phyloP scores from a whole-genome alignment of 768 basidiomycete species.

The Rubroboletus pulcherrimus region DNA sequence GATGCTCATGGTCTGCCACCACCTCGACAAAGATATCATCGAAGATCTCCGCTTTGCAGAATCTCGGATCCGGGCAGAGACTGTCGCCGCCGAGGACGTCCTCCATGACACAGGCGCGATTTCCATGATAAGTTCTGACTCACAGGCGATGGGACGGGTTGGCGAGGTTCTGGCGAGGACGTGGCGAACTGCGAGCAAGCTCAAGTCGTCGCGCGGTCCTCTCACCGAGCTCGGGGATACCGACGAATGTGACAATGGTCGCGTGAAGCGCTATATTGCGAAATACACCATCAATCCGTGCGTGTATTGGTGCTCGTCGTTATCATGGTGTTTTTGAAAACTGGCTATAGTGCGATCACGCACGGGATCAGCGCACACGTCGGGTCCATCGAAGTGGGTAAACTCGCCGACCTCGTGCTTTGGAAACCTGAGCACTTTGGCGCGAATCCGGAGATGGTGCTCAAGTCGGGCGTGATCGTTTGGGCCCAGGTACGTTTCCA shows the following conservation, averaged over 20 bases:
- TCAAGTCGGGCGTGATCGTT: slow-evolving; percentile 92
- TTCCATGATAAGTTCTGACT: slow-evolving; percentile 94
- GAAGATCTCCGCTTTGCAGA: slow-evolving; percentile 97
- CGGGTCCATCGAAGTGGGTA: slow-evolving; percentile 78
- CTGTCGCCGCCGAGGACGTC: slow-evolving; percentile 96
- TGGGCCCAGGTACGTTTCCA: slow-evolving; percentile 68
- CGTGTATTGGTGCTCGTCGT: slow-evolving; percentile 23
- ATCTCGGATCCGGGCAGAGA: slow-evolving; percentile 94
- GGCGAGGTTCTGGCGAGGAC: slow-evolving; percentile 91
- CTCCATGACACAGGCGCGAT: slow-evolving; percentile 91
- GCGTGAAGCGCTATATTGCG: slow-evolving; percentile 92
- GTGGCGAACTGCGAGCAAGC: slow-evolving; percentile 97
- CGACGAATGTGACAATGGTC: slow-evolving; percentile 59
- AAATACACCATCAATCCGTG: slow-evolving; percentile 99
- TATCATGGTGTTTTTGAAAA: not conserved
- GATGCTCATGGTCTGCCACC: slow-evolving; percentile 99
- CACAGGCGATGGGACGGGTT: slow-evolving; percentile 97
- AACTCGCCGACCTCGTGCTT: slow-evolving; percentile 89
- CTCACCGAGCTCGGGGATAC: slow-evolving; percentile 54
- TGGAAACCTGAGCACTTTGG: slow-evolving; percentile 97
- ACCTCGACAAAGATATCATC: slow-evolving; percentile 84
- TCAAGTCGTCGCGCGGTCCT: slow-evolving; percentile 77
- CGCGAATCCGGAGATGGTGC: slow-evolving; percentile 85
- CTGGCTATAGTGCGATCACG: slow-evolving; percentile 64
- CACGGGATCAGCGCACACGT: slow-evolving; percentile 89